Percentiles rank a stretch among this genome's conserved stretches.
phyloP scores from a whole-genome alignment of 2,329 filamentous ascomycete genomes.

The Arthrobotrys megalospora region DNA sequence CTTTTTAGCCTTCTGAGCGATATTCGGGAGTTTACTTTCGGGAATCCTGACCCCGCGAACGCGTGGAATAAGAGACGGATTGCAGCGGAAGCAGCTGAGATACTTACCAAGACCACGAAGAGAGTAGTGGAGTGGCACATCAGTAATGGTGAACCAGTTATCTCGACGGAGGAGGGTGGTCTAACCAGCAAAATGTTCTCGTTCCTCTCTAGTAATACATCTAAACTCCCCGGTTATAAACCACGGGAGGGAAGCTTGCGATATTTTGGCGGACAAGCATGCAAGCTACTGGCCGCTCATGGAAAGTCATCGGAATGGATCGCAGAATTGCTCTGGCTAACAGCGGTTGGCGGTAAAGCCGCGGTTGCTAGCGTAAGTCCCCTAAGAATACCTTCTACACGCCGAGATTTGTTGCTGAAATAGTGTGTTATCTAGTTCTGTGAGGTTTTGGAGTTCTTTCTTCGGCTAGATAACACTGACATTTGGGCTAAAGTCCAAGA shows the following conservation, averaged over 20 bases:
- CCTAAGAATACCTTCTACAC: not conserved
- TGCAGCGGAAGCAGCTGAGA: not conserved
- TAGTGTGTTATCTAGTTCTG: constrained; percentile 65
- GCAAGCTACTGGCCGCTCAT: constrained; percentile 13
- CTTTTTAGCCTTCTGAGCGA: constrained; percentile 70
- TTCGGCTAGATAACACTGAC: constrained; percentile 65
- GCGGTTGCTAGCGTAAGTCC: constrained; percentile 67
- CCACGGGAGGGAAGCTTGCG: not conserved
- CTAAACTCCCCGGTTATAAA: not conserved
- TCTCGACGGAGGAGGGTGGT: no score
- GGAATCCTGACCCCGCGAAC: constrained; percentile 70
- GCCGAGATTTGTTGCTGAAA: not conserved
- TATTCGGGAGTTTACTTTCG: constrained; percentile 70
- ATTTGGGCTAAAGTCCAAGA: not conserved
- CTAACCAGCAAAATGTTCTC: no score
- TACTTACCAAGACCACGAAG: constrained; percentile 64
- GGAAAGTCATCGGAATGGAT: constrained; percentile 60
- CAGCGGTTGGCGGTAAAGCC: constrained; percentile 68
- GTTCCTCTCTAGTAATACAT: no score
- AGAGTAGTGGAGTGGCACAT: constrained; percentile 63
- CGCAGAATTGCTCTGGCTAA: constrained; percentile 62
- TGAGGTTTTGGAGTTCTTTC: constrained; percentile 69
- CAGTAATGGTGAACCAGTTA: no score
- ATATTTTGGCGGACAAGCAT: not conserved
- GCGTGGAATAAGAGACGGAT: constrained; percentile 67